These are phyloP conservation scores for Microdochium nivale DNA, from an alignment of 2,329 filamentous ascomycete genomes.

Conservation along the genomic window DNA sequence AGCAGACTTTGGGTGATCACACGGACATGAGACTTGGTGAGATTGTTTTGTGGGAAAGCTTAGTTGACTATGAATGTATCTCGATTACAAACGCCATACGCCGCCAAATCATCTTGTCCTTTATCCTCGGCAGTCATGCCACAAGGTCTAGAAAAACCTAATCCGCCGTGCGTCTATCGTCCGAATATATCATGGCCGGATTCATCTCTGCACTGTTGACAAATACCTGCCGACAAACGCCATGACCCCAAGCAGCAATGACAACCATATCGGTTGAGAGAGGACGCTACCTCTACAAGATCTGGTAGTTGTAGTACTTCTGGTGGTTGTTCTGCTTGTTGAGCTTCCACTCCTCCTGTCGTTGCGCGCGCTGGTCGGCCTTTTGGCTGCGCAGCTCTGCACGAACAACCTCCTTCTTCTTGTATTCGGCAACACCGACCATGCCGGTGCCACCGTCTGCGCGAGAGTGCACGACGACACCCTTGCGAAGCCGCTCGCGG, in stretches of 20 bases:
- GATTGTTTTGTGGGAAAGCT: too few relatives aligned
- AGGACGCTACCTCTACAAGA: conserved; percentile 10
- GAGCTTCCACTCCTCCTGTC: conserved; percentile 59
- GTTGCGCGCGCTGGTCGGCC: conserved; percentile 51
- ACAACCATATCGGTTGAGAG: not conserved
- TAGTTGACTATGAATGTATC: not conserved
- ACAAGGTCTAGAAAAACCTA: too few relatives aligned
- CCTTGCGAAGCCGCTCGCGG: conserved; percentile 32
- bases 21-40: too few relatives aligned
- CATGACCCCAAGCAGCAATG: not conserved
- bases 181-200: too few relatives aligned
- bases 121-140: too few relatives aligned
- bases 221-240: too few relatives aligned
- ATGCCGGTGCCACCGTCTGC: conserved; percentile 69
- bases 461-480: conserved; percentile 50
- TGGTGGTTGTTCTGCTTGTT: conserved; percentile 72
- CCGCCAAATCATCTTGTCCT: not conserved
- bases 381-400: conserved; percentile 63
- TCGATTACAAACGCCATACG: not conserved
- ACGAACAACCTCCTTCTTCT: conserved; percentile 59
- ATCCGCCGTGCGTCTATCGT: too few relatives aligned
- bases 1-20: too few relatives aligned
- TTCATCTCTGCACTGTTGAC: too few relatives aligned
- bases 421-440: conserved; percentile 65
- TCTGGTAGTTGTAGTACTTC: conserved; percentile 47